Evolutionary conservation across 768 basidiomycete genomes (phyloP), one percentile per base, ranked within the genome.

Genomic region (Auriculariales sp.): DNA sequence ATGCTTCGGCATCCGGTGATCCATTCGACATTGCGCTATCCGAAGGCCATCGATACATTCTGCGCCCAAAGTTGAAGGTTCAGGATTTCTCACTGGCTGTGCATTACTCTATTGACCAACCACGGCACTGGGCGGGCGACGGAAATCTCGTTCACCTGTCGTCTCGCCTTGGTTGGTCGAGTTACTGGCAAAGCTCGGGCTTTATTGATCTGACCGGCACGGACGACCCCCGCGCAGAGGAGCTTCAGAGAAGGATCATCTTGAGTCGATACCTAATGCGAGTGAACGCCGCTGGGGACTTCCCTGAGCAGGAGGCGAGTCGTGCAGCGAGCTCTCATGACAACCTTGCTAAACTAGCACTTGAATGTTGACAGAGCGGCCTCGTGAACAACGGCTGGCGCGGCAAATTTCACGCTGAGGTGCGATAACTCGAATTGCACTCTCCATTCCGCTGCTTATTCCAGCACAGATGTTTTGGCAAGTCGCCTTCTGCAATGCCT

Each of bases 351-450:
- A n/a, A n/a, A n/a, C n/a, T n/a, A n/a, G n/a, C n/a, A n/a, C n/a
- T n/a, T n/a, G n/a, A n/a, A n/a, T n/a, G n/a, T n/a, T 32, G 25
- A 22, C 51, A 77, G 75, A 74, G 73, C 14, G 75, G 75, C 6
- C 58, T 78, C 30, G 73, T 73, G 3, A 73, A 77, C 55, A 66
- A 73, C 53, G 75, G 75, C 30, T 77, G 75, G 75, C 73, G 55
- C 53, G 74, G 75, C 48, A 78, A 78, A 62, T 77, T 76, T 60
- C 76, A 78, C 54, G 70, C 77, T 70, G 76, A 79, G 55, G 71
- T 74, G 74, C 73, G 68, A 55, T 78, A 74, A 59, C 78, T 75
- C 28, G n/a, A n/a, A n/a, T n/a, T n/a, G n/a, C n/a, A n/a, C n/a
- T n/a, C n/a, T n/a, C n/a, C n/a, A n/a, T n/a, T n/a, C n/a, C n/a